Base-by-base conservation (phyloP, 2,329 filamentous ascomycete species). In the Pseudogymnoascus sp. region DNA sequence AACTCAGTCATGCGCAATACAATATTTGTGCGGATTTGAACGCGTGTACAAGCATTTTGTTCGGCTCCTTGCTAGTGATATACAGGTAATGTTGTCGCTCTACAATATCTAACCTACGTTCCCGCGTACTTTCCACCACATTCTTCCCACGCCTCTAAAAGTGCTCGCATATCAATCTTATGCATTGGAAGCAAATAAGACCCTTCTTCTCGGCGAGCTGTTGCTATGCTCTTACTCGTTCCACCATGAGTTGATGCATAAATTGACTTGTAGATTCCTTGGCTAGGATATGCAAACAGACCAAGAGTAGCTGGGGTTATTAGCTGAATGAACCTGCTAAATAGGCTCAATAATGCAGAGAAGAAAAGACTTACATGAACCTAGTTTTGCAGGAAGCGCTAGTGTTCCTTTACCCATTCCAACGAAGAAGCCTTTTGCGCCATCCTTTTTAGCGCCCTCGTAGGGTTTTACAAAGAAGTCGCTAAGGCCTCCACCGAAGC, bases 301-400 rank as follows among this genome's bases (percentile, higher is more conserved):
- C 65, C 65, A 23, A 67, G 36, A 4, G 41, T 74, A 6, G 82
- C 86, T 81, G 65, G 25, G 39, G 7, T 51, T 28, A 13, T 51
- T 51, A 51, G 45, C 45, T 51, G 25, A n/a, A 28, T 11, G 14
- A 28, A 51, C 45, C 8, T 51, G 21, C 6, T 60, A 65, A 39
- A 31, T 13, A 31, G n/a, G n/a, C 37, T 8, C n/a, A 16, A 28
- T 19, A 36, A 14, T 36, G 7, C 14, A 28, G 19, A 19, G 13
- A 19, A 5, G 11, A n/a, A 28, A 28, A 10, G 14, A 36, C 37
- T 19, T 48, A 62, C 21, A 48, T 16, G 60, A 54, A 16, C 43
- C 64, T 11, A 65, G 36, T 60, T 69, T 67, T 6, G 63, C 63
- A 19, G 65, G 19, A 4, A 68, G 25, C 3, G 63, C 63, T 16